A percentile compares a stretch with the other conserved stretches of the same genome.
Conservation (phyloP, 345 rosid genomes). For the Eucalyptus leucophloia region DNA sequence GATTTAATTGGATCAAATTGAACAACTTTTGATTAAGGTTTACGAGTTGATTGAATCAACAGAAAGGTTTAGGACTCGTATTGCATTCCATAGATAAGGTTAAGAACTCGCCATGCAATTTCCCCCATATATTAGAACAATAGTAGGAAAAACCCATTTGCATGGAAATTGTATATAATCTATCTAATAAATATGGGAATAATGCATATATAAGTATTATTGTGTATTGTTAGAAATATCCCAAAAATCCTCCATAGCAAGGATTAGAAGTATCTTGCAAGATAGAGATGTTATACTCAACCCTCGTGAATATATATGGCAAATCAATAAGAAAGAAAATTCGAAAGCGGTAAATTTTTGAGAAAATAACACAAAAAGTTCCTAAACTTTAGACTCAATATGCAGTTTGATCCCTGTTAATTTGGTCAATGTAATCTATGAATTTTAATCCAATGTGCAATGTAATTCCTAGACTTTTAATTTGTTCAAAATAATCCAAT, state of each 20-base stretch:
- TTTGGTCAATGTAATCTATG: rapidly evolving
- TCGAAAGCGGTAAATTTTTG: no score
- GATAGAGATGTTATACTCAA: neutral
- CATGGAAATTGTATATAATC: neutral
- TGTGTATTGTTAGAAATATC: neutral
- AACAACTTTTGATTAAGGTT: neutral
- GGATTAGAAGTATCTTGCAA: neutral
- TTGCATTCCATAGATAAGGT: neutral
- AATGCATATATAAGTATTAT: neutral
- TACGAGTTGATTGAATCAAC: neutral
- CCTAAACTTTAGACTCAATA: no score
- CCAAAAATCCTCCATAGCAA: neutral
- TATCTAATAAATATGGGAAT: neutral
- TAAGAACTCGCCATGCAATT: neutral
- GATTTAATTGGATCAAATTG: neutral
- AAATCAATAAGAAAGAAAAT: neutral
- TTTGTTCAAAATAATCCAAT: rapidly evolving
- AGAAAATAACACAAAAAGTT: no score
- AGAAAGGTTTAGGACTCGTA: neutral
- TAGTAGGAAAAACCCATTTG: neutral
- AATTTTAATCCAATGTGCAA: no score
- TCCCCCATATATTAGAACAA: neutral
- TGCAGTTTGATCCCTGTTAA: no score
- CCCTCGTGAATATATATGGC: neutral
- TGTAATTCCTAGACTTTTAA: rapidly evolving